Conservation (phyloP, 345 rosid species). For the Rhizophora apiculata region DNA sequence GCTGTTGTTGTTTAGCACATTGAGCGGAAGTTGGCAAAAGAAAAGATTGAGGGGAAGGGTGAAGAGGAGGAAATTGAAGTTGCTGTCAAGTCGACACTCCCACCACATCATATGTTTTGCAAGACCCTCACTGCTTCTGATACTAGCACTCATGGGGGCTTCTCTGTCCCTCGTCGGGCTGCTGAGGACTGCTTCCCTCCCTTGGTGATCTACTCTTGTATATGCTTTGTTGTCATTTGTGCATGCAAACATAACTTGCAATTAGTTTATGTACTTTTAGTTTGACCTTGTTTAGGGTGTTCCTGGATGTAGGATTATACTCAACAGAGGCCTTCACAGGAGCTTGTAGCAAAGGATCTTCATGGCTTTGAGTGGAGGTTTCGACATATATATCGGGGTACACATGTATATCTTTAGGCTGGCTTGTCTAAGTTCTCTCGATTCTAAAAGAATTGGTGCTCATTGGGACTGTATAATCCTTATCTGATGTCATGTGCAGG, state of each 20-base stretch:
- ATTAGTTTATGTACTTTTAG: not conserved
- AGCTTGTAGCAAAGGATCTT: constrained; percentile 93
- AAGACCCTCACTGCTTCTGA: constrained; percentile 99
- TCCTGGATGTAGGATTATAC: constrained; percentile 62
- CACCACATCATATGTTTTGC: constrained; percentile 89
- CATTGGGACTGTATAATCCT: not conserved
- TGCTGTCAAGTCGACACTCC: constrained; percentile 46
- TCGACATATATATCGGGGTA: constrained; percentile 95
- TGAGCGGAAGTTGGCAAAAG: constrained; percentile 57
- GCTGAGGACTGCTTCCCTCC: constrained; percentile 99
- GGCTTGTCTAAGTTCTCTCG: not conserved
- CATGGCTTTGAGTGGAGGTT: constrained; percentile 95
- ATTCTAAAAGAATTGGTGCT: not conserved
- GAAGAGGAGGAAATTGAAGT: constrained; percentile 70
- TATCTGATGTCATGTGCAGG: constrained; percentile 38
- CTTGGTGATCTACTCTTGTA: constrained; percentile 48
- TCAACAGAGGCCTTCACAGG: constrained; percentile 96
- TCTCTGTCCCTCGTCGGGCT: constrained; percentile 98
- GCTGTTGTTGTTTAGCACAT: constrained; percentile 28
- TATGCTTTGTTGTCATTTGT: not conserved
- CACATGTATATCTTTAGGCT: not conserved
- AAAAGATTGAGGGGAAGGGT: constrained; percentile 44
- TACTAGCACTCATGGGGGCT: constrained; percentile 98
- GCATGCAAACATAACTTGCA: not conserved
- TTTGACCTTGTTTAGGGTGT: not conserved